phyloP scores from a whole-genome alignment of 75 land plant species.

The Cupressus sempervirens region DNA sequence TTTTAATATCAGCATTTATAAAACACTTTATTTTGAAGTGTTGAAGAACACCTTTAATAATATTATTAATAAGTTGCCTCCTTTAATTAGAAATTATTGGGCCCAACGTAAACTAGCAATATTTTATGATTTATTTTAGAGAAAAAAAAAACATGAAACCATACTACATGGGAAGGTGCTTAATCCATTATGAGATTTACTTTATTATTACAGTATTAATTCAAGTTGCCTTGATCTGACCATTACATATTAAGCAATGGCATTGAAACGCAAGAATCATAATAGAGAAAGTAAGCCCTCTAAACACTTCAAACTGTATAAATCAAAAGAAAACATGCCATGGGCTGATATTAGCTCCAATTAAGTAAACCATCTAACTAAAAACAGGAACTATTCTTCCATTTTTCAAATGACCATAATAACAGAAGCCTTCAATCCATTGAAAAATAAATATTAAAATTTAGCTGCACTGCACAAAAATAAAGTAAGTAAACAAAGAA shows the following conservation, averaged over 20 bases:
- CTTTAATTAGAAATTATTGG: too few relatives aligned
- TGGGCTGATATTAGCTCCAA: neutral
- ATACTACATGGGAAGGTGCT: neutral
- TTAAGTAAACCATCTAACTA: neutral
- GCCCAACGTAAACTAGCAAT: too few relatives aligned
- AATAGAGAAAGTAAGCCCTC: neutral
- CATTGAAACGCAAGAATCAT: neutral
- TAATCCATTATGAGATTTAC: too few relatives aligned
- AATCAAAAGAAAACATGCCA: neutral
- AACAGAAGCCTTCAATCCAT: neutral
- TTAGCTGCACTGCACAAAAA: neutral
- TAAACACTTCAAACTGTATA: neutral
- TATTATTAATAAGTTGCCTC: too few relatives aligned
- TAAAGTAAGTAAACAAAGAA: constrained; percentile 1
- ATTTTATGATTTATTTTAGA: too few relatives aligned
- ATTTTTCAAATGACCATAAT: neutral
- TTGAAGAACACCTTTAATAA: too few relatives aligned
- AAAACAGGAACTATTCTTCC: neutral
- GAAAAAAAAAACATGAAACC: neutral
- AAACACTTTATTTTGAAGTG: too few relatives aligned
- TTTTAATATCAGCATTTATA: too few relatives aligned
- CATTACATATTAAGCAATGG: neutral
- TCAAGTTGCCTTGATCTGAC: neutral
- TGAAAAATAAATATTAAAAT: neutral
- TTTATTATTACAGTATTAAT: neutral